phyloP scores from a whole-genome alignment of 495 filamentous ascomycete genomes.

The Bathelium albidoporum region DNA sequence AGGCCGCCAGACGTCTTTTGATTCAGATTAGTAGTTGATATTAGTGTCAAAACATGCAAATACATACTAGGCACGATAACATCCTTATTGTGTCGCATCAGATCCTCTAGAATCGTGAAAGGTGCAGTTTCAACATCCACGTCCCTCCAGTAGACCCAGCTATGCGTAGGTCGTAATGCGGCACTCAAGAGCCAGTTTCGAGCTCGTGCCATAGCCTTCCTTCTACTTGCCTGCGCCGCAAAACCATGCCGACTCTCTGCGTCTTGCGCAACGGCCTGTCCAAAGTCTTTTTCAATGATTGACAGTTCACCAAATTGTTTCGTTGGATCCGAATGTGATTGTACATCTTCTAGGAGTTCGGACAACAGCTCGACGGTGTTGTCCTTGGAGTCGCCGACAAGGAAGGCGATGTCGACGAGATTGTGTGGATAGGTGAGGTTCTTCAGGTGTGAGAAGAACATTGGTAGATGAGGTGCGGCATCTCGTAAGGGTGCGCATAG shows the following conservation, averaged over 20 bases:
- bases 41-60: background rate
- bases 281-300: slow-evolving; percentile 98
- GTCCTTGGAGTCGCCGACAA: slow-evolving; percentile 97
- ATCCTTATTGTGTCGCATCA: slow-evolving; percentile 99
- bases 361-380: slow-evolving; percentile 68
- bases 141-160: slow-evolving; percentile 99
- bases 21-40: background rate
- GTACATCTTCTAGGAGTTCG: slow-evolving; percentile 65
- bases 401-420: slow-evolving; percentile 89
- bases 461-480: slow-evolving; percentile 82
- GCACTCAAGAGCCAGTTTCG: slow-evolving; percentile 96
- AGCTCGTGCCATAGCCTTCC: slow-evolving; percentile 97
- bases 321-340: slow-evolving; percentile 62
- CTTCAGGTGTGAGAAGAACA: slow-evolving; percentile 94
- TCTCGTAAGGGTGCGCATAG: slow-evolving; percentile 93
- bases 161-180: slow-evolving; percentile 86
- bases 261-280: slow-evolving; percentile 95
- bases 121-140: slow-evolving; percentile 97
- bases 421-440: slow-evolving; percentile 98
- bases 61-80: slow-evolving; percentile 97
- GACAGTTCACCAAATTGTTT: slow-evolving; percentile 93
- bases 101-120: slow-evolving; percentile 88
- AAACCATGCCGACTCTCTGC: slow-evolving; percentile 97
- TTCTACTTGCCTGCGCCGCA: slow-evolving; percentile 82
- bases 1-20: slow-evolving; percentile 84